phyloP scores from a whole-genome alignment of 176 grass and related monocot species.

The Carex pumila region DNA sequence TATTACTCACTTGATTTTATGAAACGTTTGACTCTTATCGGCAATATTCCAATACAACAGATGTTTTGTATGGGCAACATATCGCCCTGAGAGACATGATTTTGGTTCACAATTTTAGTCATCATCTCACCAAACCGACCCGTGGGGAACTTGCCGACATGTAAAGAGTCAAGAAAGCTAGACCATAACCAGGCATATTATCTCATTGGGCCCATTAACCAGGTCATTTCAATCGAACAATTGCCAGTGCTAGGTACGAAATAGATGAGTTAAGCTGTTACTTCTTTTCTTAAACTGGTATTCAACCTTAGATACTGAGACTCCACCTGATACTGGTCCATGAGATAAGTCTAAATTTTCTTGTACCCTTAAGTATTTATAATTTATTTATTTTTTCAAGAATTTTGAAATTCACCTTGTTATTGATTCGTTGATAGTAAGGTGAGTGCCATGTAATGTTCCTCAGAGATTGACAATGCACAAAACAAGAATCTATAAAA shows the following conservation, averaged over 20 bases:
- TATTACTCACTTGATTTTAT: neutral
- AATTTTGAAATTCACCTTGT: constrained; percentile 41
- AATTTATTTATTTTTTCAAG: neutral
- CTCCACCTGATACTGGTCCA: neutral
- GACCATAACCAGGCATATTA: neutral
- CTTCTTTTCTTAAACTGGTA: neutral
- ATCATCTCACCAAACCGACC: neutral
- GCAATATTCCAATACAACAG: neutral
- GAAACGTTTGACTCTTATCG: neutral
- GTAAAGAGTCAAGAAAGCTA: neutral
- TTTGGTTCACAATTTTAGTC: neutral
- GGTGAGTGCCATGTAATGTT: constrained; percentile 60
- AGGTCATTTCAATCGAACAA: neutral
- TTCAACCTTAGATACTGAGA: neutral
- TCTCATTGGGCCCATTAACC: neutral
- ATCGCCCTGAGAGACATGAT: neutral
- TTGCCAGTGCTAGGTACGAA: neutral
- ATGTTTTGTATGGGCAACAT: neutral
- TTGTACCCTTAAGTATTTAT: neutral
- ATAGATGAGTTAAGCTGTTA: neutral
- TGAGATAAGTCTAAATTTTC: neutral
- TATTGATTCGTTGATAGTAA: constrained; percentile 48
- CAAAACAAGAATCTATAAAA: constrained; percentile 72
- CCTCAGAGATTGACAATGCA: constrained; percentile 60
- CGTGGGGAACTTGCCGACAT: neutral